phyloP scores from a whole-genome alignment of 2,329 filamentous ascomycete species.

The Aspergillus sergii region DNA sequence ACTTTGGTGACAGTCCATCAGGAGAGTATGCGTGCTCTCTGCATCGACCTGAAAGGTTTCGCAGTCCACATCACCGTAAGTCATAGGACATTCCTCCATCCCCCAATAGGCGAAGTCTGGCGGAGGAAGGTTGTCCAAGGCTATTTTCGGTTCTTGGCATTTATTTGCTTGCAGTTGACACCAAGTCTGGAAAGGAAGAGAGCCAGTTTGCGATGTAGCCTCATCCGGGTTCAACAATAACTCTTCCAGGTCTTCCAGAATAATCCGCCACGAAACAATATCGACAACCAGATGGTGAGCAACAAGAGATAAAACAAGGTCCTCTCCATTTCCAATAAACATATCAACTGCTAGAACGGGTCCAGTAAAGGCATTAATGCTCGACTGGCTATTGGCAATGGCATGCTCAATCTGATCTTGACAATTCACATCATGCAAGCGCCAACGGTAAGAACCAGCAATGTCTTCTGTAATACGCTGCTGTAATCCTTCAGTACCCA shows the following conservation, averaged over 20 bases:
- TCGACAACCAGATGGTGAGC: conserved; percentile 44
- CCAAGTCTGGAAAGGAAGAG: conserved; percentile 43
- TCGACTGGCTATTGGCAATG: conserved; percentile 34
- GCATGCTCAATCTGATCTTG: conserved; percentile 26
- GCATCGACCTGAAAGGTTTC: conserved; percentile 37
- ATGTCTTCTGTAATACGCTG: conserved; percentile 36
- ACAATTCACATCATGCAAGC: conserved; percentile 20
- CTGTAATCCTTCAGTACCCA: conserved; percentile 20
- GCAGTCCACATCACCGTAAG: conserved; percentile 40
- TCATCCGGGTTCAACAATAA: conserved; percentile 34
- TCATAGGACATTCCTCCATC: conserved; percentile 30
- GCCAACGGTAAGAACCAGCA: conserved; percentile 32
- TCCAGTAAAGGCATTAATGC: conserved; percentile 39
- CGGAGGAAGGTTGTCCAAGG: conserved; percentile 27
- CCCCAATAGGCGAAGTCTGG: conserved; percentile 41
- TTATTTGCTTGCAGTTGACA: conserved; percentile 35
- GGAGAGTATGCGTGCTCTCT: conserved; percentile 27
- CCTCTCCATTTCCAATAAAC: conserved; percentile 37
- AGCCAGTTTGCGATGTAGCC: conserved; percentile 21
- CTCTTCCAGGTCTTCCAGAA: conserved; percentile 43
- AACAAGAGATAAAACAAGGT: conserved; percentile 36
- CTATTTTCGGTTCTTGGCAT: conserved; percentile 17
- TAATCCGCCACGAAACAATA: conserved; percentile 45
- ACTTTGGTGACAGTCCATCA: conserved; percentile 36
- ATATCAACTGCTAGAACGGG: conserved; percentile 48